phyloP scores from a whole-genome alignment of 495 filamentous ascomycete species.

The Neurospora sp. region DNA sequence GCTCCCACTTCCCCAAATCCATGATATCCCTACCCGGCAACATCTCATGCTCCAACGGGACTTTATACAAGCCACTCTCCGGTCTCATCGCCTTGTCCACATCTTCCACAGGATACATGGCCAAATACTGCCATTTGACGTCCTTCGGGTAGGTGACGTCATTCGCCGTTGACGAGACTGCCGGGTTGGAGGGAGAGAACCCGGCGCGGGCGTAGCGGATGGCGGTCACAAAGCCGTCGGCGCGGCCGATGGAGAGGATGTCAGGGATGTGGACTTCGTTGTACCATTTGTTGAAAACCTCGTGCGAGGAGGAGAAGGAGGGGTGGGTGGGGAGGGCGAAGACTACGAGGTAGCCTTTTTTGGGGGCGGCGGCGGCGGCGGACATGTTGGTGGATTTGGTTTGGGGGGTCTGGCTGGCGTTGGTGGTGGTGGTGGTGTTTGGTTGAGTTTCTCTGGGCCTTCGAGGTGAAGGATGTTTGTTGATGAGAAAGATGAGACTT shows the following conservation, averaged over 20 bases:
- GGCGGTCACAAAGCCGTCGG: not conserved
- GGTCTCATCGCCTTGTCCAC: not conserved
- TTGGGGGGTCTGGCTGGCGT: not conserved
- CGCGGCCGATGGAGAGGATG: not conserved
- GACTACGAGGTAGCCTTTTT: not conserved
- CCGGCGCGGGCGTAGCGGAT: not conserved
- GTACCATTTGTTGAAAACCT: not conserved
- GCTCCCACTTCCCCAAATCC: not conserved
- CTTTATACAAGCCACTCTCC: not conserved
- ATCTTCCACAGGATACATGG: not conserved
- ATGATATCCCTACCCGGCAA: not conserved
- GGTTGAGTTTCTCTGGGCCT: not conserved
- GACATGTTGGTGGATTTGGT: not conserved
- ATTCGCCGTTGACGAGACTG: not conserved
- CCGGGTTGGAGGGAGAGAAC: not conserved
- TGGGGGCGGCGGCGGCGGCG: not conserved
- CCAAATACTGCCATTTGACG: not conserved
- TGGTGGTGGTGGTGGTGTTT: not conserved
- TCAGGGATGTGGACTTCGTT: not conserved
- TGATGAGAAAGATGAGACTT: not conserved
- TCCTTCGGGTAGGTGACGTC: not conserved
- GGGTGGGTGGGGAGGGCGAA: not conserved
- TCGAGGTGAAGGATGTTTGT: not conserved
- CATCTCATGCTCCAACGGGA: not conserved
- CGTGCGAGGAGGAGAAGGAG: not conserved